Evolutionary conservation across 2,329 filamentous ascomycete species (phyloP).

Genomic region (Aspergillus flavus): DNA sequence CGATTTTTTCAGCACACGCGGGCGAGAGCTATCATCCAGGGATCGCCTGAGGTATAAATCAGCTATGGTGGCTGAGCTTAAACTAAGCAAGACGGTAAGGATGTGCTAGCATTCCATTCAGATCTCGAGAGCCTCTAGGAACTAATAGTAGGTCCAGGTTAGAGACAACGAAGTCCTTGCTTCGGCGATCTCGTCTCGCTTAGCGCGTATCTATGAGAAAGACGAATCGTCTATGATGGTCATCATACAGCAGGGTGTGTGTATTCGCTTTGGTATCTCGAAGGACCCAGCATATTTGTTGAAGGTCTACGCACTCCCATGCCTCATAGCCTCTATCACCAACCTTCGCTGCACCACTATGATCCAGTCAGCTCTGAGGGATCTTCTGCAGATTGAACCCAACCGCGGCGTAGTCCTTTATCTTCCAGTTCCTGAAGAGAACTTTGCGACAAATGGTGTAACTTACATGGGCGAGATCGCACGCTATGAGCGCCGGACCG

Average conservation of each 20-base stretch:
- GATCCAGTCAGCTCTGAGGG: slow-evolving; percentile 73
- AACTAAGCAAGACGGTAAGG: slow-evolving; percentile 64
- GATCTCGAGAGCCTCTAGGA: neutral
- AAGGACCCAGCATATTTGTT: slow-evolving; percentile 80
- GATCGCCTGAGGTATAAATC: slow-evolving; percentile 58
- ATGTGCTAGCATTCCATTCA: neutral
- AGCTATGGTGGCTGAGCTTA: slow-evolving; percentile 65
- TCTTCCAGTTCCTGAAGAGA: slow-evolving; percentile 68
- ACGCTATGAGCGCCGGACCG: slow-evolving; percentile 53
- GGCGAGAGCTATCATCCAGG: slow-evolving; percentile 39
- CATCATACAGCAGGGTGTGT: slow-evolving; percentile 73
- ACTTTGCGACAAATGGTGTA: slow-evolving; percentile 69
- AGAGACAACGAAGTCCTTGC: slow-evolving; percentile 77
- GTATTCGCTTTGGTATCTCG: slow-evolving; percentile 73
- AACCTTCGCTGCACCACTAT: slow-evolving; percentile 82
- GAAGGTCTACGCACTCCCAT: slow-evolving; percentile 70
- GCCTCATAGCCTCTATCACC: slow-evolving; percentile 69
- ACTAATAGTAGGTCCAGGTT: slow-evolving; percentile 46
- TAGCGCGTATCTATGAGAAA: slow-evolving; percentile 75
- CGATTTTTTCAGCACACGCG: slow-evolving; percentile 42
- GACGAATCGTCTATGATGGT: slow-evolving; percentile 74
- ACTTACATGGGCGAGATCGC: slow-evolving; percentile 72
- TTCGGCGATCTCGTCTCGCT: slow-evolving; percentile 70
- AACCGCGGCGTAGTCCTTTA: slow-evolving; percentile 75
- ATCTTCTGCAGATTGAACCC: slow-evolving; percentile 66